These are phyloP conservation scores for Melocanna baccifera DNA, from an alignment of 176 grass and related monocot genomes.

Conservation along the genomic window DNA sequence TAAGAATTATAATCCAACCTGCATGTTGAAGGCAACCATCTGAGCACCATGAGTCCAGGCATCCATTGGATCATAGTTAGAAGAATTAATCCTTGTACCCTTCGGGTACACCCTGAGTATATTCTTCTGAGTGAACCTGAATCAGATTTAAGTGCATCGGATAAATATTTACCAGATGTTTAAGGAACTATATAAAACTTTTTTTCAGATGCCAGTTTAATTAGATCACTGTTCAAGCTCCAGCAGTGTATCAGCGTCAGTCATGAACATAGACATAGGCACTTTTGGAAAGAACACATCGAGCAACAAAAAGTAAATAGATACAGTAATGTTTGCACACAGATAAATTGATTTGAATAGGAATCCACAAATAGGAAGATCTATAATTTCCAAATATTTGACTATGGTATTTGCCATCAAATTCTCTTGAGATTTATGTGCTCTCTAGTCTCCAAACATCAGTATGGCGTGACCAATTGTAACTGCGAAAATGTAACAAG, in stretches of 20 bases:
- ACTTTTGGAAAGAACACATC: background rate
- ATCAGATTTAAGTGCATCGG: slow-evolving; percentile 16
- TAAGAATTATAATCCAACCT: slow-evolving; percentile 38
- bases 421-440: background rate
- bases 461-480: background rate
- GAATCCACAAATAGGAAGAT: no score
- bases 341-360: no score
- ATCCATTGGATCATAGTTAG: slow-evolving; percentile 81
- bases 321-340: background rate
- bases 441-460: background rate
- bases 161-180: background rate
- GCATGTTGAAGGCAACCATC: slow-evolving; percentile 98
- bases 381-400: background rate
- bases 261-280: background rate
- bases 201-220: background rate
- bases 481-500: background rate
- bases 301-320: background rate
- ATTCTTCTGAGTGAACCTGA: slow-evolving; percentile 95
- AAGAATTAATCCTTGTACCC: slow-evolving; percentile 78
- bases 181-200: background rate
- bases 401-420: background rate
- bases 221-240: background rate
- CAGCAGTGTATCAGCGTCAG: background rate
- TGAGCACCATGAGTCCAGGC: slow-evolving; percentile 92
- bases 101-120: slow-evolving; percentile 85